Conservation (phyloP, 176 grass and related monocot species). For the Oryza longistaminata region DNA sequence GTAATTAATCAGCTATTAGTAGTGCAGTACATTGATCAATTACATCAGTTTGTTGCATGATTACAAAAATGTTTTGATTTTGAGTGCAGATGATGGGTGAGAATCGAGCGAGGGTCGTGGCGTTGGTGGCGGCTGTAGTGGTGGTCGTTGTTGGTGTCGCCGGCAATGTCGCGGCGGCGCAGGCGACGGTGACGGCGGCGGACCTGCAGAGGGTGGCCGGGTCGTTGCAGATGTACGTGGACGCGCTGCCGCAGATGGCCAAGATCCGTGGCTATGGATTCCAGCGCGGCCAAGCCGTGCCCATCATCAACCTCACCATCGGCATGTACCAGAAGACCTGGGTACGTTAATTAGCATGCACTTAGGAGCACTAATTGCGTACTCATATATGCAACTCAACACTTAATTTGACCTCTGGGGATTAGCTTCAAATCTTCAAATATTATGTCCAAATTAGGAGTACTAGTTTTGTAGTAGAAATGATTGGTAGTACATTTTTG, state of each 20-base stretch:
- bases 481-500: not conserved
- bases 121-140: not conserved
- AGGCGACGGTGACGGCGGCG: conserved; percentile 17
- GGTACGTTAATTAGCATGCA: conserved; percentile 25
- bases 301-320: conserved; percentile 59
- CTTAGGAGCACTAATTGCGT: too few species aligned
- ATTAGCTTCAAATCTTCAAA: too few species aligned
- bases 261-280: conserved; percentile 44
- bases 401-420: too few species aligned
- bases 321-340: conserved; percentile 61
- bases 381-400: too few species aligned
- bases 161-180: not conserved
- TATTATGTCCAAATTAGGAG: too few species aligned
- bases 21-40: not conserved
- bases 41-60: not conserved
- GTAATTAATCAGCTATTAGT: too few species aligned
- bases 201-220: conserved; percentile 42
- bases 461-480: too few species aligned
- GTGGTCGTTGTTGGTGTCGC: not conserved
- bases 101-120: not conserved
- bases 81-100: not conserved
- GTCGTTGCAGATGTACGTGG: conserved; percentile 55
- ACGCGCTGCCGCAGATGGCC: conserved; percentile 57
- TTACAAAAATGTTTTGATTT: not conserved
- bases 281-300: conserved; percentile 9